Conservation (phyloP, 176 grass and related monocot species). For the Eleusine indica region DNA sequence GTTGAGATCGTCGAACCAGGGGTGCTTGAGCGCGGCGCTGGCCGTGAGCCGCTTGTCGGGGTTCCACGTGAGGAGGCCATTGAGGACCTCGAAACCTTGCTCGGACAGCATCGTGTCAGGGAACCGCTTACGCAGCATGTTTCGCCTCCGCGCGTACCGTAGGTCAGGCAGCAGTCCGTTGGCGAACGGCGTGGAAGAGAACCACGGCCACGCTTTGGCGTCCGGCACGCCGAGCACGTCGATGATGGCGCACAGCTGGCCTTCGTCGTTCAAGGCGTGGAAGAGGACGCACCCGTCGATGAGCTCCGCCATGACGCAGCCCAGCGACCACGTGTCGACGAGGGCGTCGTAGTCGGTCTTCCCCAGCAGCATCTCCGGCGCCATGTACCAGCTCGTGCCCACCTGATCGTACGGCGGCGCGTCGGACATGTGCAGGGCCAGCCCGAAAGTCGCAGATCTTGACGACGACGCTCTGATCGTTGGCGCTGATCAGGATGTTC, state of each 20-base stretch:
- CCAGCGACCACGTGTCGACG: conserved; percentile 49
- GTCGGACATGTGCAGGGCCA: not conserved
- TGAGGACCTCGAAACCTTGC: conserved; percentile 36
- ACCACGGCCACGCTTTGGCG: not conserved
- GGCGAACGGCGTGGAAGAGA: not conserved
- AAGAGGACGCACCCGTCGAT: conserved; percentile 15
- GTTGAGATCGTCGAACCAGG: conserved; percentile 35
- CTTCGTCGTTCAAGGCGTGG: not conserved
- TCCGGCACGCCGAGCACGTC: conserved; percentile 7
- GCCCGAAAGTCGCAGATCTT: conserved; percentile 58
- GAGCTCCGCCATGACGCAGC: conserved; percentile 52
- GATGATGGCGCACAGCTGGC: conserved; percentile 32
- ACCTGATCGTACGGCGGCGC: conserved; percentile 18
- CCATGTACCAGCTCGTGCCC: conserved; percentile 35
- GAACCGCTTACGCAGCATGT: conserved; percentile 3
- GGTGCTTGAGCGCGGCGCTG: conserved; percentile 32
- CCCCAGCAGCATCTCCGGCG: conserved; percentile 39
- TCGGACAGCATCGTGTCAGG: not conserved
- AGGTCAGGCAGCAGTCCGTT: not conserved
- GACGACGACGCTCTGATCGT: not conserved
- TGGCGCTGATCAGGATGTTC: conserved; percentile 58
- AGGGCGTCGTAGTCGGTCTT: conserved; percentile 30
- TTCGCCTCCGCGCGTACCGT: not conserved
- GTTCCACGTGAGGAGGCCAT: conserved; percentile 33
- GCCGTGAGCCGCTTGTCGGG: conserved; percentile 43